These are phyloP conservation scores for Ganoderma leucocontextum DNA, from an alignment of 1,284 basidiomycete genomes.

Conservation along the genomic window DNA sequence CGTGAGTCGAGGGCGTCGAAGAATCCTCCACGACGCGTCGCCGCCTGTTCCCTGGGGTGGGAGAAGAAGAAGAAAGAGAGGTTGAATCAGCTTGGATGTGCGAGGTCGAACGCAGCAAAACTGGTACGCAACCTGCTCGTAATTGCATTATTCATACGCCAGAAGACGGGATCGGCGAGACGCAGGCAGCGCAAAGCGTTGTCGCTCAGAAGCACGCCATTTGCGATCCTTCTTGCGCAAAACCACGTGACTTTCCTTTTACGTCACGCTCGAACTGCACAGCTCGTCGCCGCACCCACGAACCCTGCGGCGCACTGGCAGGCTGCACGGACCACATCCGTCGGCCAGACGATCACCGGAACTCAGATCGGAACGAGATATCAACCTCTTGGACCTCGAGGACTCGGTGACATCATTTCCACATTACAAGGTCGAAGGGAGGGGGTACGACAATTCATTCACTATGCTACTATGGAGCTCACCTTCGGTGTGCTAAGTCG, in stretches of 20 bases:
- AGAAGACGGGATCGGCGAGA: slow-evolving; percentile 9
- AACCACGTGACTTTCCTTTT: slow-evolving; percentile 29
- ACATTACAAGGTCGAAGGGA: neutral
- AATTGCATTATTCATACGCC: slow-evolving; percentile 16
- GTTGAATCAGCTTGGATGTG: neutral
- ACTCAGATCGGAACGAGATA: neutral
- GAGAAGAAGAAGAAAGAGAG: neutral
- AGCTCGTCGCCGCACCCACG: slow-evolving; percentile 4
- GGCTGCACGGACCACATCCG: neutral
- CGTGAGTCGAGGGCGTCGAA: slow-evolving; percentile 4
- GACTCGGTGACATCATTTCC: neutral
- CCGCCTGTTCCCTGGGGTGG: neutral
- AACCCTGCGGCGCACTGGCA: too few relatives aligned
- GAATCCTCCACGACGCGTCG: neutral
- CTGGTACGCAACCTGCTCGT: neutral
- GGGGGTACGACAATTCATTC: neutral
- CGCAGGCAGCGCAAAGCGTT: slow-evolving; percentile 19
- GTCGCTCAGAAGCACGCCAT: slow-evolving; percentile 34
- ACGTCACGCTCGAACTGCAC: neutral
- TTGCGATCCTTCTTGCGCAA: slow-evolving; percentile 28
- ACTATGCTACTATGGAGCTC: neutral
- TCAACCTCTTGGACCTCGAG: neutral
- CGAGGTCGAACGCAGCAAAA: neutral
- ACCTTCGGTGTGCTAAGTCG: neutral
- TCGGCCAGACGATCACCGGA: neutral